Evolutionary conservation across 345 rosid genomes (phyloP), one percentile per base, ranked within the genome.

Genomic region (Cardamine chenopodiifolia): DNA sequence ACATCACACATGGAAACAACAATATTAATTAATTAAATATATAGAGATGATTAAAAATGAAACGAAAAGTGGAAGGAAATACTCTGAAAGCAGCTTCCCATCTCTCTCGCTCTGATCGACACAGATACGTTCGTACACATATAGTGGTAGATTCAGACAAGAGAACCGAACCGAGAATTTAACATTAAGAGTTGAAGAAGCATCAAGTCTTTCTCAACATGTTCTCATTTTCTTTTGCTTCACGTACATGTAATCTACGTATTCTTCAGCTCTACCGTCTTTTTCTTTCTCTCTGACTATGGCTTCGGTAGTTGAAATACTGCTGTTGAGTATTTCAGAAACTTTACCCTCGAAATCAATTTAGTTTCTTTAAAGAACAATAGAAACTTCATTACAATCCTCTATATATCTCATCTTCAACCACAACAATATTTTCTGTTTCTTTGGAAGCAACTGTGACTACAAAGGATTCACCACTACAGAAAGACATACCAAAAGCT

Each of bases 21-120:
- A 49, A 17, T 44, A 11, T 47, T 26, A 14, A 28, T 29, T 64
- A 25, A n/a, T 34, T 45, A 45, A 45, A 35, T 32, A 17, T 10
- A 19, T 45, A 45, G 50, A 1, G 22, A 13, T 11, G 35, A n/a
- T 19, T n/a, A 54, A 54, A 25, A 35, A 11, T 7, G 71, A 75
- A 72, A 47, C 61, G 75, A 39, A 67, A 78, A 39, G 48, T 47
- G 35, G 5, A 69, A 66, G 78, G 56, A 70, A 29, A 70, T 74
- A 66, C 39, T 37, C 1, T 81, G 96, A 90, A 90, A 89, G 78
- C 83, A 66, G 70, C 91, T 55, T 65, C 76, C 55, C 91, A 90
- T 72, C 66, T 73, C 54, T 70, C 73, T 67, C 4, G 22, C 23
- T 29, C 50, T n/a, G 54, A 35, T 44, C 18, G 13, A 68, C n/a